Evolutionary conservation across 2,329 filamentous ascomycete species (phyloP), one percentile per base, ranked within the genome.

Genomic region (Escovopsis sp.): DNA sequence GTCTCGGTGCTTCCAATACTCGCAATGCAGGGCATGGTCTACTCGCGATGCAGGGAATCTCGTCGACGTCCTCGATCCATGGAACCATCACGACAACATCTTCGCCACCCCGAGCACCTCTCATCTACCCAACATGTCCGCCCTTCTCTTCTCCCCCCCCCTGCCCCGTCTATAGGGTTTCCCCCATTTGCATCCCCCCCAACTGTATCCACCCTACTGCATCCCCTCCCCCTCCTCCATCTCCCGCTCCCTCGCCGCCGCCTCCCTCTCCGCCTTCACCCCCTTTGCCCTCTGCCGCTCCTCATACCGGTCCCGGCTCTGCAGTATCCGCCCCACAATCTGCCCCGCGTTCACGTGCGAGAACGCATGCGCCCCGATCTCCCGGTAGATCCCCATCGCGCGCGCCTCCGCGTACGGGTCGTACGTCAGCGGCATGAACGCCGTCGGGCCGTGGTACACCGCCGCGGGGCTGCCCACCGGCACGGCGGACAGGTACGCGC

Each of bases 391-490:
- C 25, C 79, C 79, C 65, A 94, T 75, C 33, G 68, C 65, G 57
- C 87, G 90, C 35, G 86, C 77, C 12, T 76, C 83, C 19, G 68
- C 66, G 60, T 96, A 94, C 1, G 82, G 81, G 50, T 87, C 81
- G 52, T 82, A 82, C 5, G 76, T 83, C 17, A 76, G 53, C 51
- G 76, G 81, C 64, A 93, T 90, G 55, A 94, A 94, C 11, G 81
- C 72, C 0, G 90, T 98, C 6, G 86, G 85, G n/a, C 90, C 90
- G 60, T 98, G 90, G 58, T 96, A 98, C 41, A 98, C 83, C 19
- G 76, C 79, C 48, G 79, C 68, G 12, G 86, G 83, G 4, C 70
- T 70, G 34, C 79, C 76, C 57, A 76, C 76, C 0, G 88, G 86
- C 31, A 92, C 66, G 1, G 72, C 66, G 39, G 68, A 68, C 29